A percentile compares a stretch with the other conserved stretches of the same genome.
These are phyloP conservation scores for Verticillium dahliae DNA, from an alignment of 2,329 filamentous ascomycete genomes.

Conservation along the genomic window DNA sequence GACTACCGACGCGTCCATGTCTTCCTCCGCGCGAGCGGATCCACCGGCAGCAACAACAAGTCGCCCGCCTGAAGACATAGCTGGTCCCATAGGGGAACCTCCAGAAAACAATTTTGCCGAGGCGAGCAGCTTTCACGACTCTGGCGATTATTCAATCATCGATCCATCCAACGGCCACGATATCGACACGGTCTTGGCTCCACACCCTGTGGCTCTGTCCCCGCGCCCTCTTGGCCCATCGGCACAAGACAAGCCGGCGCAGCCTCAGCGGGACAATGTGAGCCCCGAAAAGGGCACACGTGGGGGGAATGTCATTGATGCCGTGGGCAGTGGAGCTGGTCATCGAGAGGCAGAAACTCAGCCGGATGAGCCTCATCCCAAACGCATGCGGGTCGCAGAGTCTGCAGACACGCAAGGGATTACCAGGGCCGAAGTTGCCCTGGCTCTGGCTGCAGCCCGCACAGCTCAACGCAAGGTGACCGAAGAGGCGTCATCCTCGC, in stretches of 20 bases:
- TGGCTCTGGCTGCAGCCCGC: constrained; percentile 41
- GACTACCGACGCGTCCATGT: not conserved
- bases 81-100: not conserved
- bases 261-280: not conserved
- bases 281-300: not conserved
- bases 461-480: constrained; percentile 8
- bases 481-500: constrained; percentile 21
- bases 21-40: not conserved
- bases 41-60: not conserved
- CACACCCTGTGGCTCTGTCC: not conserved
- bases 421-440: constrained; percentile 40
- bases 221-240: not conserved
- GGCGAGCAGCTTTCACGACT: not conserved
- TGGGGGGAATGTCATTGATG: too few relatives aligned
- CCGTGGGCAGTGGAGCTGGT: not conserved
- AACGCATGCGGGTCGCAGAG: constrained; percentile 14
- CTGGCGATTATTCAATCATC: not conserved
- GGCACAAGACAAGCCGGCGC: not conserved
- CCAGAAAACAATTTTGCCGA: not conserved
- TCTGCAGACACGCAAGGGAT: constrained; percentile 21
- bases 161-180: not conserved
- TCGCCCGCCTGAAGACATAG: not conserved
- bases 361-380: constrained; percentile 12
- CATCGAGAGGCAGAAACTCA: constrained; percentile 6
- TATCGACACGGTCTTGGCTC: not conserved